These are phyloP conservation scores for Ogataea pini DNA, from an alignment of 805 yeast species.

Conservation along the genomic window DNA sequence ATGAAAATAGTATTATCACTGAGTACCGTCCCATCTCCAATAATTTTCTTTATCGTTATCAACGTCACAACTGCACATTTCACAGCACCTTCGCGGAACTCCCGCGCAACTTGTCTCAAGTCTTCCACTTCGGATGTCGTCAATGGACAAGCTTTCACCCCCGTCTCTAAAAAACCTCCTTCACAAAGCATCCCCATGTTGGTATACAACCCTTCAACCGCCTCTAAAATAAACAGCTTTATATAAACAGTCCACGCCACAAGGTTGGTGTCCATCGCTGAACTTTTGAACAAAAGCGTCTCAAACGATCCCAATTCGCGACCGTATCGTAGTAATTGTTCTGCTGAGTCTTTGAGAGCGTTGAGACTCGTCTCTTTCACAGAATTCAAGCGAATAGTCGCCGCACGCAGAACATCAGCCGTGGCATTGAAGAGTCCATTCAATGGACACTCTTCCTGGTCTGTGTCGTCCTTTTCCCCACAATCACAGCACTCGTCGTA, in stretches of 20 bases:
- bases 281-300: conserved; percentile 1
- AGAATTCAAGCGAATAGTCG: conserved; percentile 8
- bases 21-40: conserved; percentile 9
- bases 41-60: conserved; percentile 4
- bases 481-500: conserved; percentile 22
- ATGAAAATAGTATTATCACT: conserved; percentile 5
- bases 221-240: conserved; percentile 11
- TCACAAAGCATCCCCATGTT: conserved; percentile 4
- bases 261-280: neutral
- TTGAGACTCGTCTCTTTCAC: neutral
- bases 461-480: conserved; percentile 3
- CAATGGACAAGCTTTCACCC: conserved; percentile 6
- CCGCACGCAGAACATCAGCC: neutral
- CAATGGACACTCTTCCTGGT: neutral
- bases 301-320: conserved; percentile 8
- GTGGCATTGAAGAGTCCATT: conserved; percentile 3
- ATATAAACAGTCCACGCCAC: conserved; percentile 9
- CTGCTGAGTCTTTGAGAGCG: neutral
- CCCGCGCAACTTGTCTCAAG: conserved; percentile 3
- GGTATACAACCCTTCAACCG: conserved; percentile 8
- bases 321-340: conserved; percentile 5
- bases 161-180: conserved; percentile 5
- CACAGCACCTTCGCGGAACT: neutral
- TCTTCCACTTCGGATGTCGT: neutral
- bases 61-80: conserved; percentile 8